Conservation (phyloP, 192 early-diverging fungal species). For the Podila epigama region DNA sequence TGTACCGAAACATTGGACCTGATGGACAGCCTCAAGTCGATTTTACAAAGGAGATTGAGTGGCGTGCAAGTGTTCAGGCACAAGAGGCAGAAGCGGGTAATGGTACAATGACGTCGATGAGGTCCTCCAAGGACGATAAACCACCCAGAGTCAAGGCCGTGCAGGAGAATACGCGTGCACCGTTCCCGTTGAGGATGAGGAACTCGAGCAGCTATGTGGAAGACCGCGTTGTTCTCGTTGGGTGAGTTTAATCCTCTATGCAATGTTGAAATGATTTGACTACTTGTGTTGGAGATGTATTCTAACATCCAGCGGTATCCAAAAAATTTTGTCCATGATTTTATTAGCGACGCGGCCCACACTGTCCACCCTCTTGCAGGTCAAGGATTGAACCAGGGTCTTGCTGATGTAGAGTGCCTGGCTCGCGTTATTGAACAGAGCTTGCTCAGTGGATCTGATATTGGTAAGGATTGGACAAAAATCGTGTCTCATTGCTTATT, state of each 20-base stretch:
- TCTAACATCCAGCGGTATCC: no score
- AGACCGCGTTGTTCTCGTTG: constrained; percentile 86
- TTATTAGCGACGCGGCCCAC: constrained; percentile 89
- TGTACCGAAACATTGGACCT: constrained; percentile 64
- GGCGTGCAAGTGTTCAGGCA: constrained; percentile 66
- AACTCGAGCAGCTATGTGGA: constrained; percentile 80
- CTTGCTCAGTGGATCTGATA: constrained; percentile 76
- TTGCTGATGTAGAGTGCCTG: constrained; percentile 84
- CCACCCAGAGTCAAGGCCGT: constrained; percentile 73
- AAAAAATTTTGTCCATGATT: constrained; percentile 7
- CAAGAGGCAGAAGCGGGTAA: constrained; percentile 9
- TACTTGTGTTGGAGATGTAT: background rate
- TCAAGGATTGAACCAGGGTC: constrained; percentile 94
- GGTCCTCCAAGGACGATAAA: constrained; percentile 36
- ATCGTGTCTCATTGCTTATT: background rate
- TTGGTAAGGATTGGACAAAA: constrained; percentile 59
- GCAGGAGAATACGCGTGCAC: constrained; percentile 70
- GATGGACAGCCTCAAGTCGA: constrained; percentile 52
- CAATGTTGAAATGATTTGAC: no score
- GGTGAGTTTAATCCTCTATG: constrained; percentile 50
- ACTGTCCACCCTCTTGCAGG: constrained; percentile 96
- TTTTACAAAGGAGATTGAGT: constrained; percentile 66
- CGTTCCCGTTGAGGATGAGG: constrained; percentile 86
- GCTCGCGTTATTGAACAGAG: constrained; percentile 69
- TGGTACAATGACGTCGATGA: background rate